Evolutionary conservation across 2,329 filamentous ascomycete genomes (phyloP), one percentile per base, ranked within the genome.

Genomic region (Triangularia setosa): DNA sequence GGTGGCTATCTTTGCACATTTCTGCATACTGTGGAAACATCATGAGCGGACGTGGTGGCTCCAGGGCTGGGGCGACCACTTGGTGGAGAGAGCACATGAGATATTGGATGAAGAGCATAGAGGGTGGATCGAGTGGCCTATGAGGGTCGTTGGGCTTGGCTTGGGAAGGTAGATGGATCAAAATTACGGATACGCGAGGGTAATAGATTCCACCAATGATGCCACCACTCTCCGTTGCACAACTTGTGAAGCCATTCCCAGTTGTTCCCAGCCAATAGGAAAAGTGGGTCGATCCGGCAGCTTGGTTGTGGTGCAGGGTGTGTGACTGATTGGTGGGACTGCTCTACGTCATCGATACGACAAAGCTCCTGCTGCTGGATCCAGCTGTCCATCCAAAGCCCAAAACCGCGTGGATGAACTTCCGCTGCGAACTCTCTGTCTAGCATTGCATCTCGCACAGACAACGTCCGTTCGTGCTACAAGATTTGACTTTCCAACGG

Each of bases 31-130:
- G 8, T 55, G 77, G 8, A 75, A 75, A 48, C 63, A 71, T 21
- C 64, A 77, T n/a, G 75, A 76, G 63, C 65, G 65, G 4, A 64
- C 72, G 52, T 77, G 76, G 76, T 78, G 75, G 75, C 65, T 76
- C 57, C 68, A 74, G 58, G 76, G 75, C 0, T 75, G 74, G 72
- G 70, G 68, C 11, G 68, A 71, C 4, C 72, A 77, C 67, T 61
- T 77, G 6, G 69, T 78, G 9, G 28, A 61, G 18, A 58, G 70
- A 55, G 73, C 75, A 8, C 73, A 70, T 24, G 68, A 70, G 56
- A 63, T 75, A 6, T 57, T 77, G 28, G 75, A 76, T 64, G 71
- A 71, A 23, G 74, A 76, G 63, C 74, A 77, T 69, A 62, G 71
- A 11, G 61, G 65, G 1, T 78, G 76, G 76, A 74, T 78, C 53